Evolutionary conservation across 805 yeast genomes (phyloP), one percentile per base, ranked within the genome.

Genomic region (Deakozyma indianensis): DNA sequence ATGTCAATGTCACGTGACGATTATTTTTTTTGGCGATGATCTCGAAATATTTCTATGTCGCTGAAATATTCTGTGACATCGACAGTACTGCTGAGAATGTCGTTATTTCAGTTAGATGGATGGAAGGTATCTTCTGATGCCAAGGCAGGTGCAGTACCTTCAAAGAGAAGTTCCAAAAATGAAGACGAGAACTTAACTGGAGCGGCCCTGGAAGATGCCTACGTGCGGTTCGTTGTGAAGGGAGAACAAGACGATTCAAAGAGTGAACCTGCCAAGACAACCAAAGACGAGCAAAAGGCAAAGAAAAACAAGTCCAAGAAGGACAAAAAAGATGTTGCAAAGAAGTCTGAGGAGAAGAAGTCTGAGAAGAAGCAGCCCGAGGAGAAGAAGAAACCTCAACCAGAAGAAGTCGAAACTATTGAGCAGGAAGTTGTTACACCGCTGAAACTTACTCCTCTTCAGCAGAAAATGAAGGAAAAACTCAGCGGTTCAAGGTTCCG

Each of bases 381-480:
- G 28, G 48, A 48, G 22, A 29, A 51, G 35, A 32, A 32, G 11
- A 11, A 9, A 5, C 18, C 38, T 5, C 14, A 7, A 7, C 14
- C 28, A 14, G 28, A 25, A 25, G 28, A 25, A 14, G 28, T 9
- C 14, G 28, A 25, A 7, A 25, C 14, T 14, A 7, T 14, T 9
- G 14, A 7, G 7, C 38, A 32, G 16, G 18, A 11, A 32, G 38
- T n/a, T n/a, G 38, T 32, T 7, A 4, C 38, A 5, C 18, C 18
- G 3, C 35, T 32, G 29, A 75, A 78, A 41, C 64, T 88, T 45
- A 85, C 96, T 0, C 94, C 95, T 16, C 65, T 88, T 51, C 99
- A 92, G 63, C 83, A 83, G 56, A 92, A 92, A 58, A 90, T 92
- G 97, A 77, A 86, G 79, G 86, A 84, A 41, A 92, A 92, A 60